These are phyloP conservation scores for Coriaria nepalensis DNA, from an alignment of 306 rosid species.

Conservation along the genomic window DNA sequence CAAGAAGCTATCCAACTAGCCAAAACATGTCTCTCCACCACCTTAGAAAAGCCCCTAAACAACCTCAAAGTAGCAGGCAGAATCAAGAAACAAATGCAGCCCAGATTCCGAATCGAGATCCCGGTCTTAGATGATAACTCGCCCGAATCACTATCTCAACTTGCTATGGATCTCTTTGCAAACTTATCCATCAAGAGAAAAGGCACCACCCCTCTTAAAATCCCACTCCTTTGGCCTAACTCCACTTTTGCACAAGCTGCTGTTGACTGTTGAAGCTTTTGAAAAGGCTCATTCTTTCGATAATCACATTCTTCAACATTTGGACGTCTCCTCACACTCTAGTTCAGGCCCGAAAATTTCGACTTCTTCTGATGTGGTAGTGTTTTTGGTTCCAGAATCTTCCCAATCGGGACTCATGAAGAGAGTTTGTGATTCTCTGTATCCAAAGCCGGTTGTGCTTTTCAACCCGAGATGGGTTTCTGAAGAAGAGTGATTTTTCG, in stretches of 20 bases:
- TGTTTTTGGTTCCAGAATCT: slow-evolving; percentile 51
- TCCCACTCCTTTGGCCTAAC: slow-evolving; percentile 48
- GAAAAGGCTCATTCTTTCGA: neutral
- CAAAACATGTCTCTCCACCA: slow-evolving; percentile 54
- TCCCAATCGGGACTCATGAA: slow-evolving; percentile 36
- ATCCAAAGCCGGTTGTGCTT: slow-evolving; percentile 70
- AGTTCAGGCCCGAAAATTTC: slow-evolving; percentile 21
- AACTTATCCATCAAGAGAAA: slow-evolving; percentile 51
- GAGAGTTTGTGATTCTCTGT: slow-evolving; percentile 30
- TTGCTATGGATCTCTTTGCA: slow-evolving; percentile 48
- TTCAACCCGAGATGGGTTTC: slow-evolving; percentile 74
- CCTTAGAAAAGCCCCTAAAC: slow-evolving; percentile 74
- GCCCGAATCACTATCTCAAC: slow-evolving; percentile 36
- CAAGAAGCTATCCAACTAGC: slow-evolving; percentile 72
- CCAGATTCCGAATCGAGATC: slow-evolving; percentile 63
- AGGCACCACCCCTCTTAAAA: slow-evolving; percentile 32
- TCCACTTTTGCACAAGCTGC: slow-evolving; percentile 34
- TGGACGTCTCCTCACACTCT: slow-evolving; percentile 33
- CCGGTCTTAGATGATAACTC: slow-evolving; percentile 57
- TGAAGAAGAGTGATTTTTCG: slow-evolving; percentile 48
- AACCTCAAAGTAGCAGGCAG: slow-evolving; percentile 49
- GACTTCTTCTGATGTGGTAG: slow-evolving; percentile 44
- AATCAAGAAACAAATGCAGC: slow-evolving; percentile 56
- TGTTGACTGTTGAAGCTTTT: slow-evolving; percentile 21
- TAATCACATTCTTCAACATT: slow-evolving; percentile 31